Conservation (phyloP, 108 stramenopile species). For the Skeletonema costatum region DNA sequence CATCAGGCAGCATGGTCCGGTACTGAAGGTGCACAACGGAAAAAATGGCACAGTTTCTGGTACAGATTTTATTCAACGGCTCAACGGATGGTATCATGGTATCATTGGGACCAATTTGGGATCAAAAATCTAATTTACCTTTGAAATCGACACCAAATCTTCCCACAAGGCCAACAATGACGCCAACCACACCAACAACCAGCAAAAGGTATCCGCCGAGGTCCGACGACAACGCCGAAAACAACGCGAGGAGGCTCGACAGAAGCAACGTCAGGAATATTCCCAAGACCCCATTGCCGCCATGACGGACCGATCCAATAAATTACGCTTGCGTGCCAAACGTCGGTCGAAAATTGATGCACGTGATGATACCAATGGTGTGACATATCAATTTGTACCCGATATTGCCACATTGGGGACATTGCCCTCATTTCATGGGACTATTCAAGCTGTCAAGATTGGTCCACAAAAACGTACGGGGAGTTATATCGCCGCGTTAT, state of each 20-base stretch:
- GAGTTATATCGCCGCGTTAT: conserved; percentile 63
- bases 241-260: conserved; percentile 25
- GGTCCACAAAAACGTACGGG: conserved; percentile 54
- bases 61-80: too few species aligned
- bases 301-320: conserved; percentile 69
- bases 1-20: too few species aligned
- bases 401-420: conserved; percentile 38
- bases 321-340: conserved; percentile 66
- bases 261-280: conserved; percentile 11
- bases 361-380: conserved; percentile 52
- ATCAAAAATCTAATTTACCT: too few species aligned
- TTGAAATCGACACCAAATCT: conserved; percentile 37
- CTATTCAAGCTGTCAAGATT: conserved; percentile 68
- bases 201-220: conserved; percentile 9
- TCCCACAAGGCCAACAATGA: conserved; percentile 12
- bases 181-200: conserved; percentile 3
- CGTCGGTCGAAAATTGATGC: conserved; percentile 60
- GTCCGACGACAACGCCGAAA: not conserved
- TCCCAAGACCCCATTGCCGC: conserved; percentile 57
- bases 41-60: too few species aligned
- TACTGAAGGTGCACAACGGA: too few species aligned
- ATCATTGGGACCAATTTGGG: too few species aligned
- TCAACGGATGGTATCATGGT: too few species aligned
- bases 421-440: conserved; percentile 40
- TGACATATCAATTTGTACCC: conserved; percentile 61